Base-by-base conservation (phyloP, 495 filamentous ascomycete species). In the Annulohypoxylon stygium region DNA sequence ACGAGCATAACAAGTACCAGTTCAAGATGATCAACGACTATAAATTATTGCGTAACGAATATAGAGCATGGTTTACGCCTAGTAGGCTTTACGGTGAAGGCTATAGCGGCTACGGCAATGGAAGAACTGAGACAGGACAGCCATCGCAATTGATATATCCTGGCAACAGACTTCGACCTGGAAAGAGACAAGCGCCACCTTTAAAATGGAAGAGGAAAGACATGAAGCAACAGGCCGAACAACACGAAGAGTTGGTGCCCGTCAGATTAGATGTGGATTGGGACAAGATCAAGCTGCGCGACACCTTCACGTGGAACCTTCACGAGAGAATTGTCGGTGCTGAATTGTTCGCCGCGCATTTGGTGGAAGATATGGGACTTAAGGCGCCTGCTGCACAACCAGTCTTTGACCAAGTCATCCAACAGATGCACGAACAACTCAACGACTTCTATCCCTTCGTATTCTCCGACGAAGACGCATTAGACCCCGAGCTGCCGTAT, bases 291-390 rank as follows among this genome's bases (percentile, higher is more conserved):
- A 95, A 97, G 82, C 88, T 99, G 68, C 90, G 96, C 76, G 96
- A 99, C 81, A 99, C 96, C 8, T 98, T 99, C 75, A 99, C 96
- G 18, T 99, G 94, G 93, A 99, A 98, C 79, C 88, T 99, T 59
- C 93, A 97, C 78, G 96, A 99, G 76, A 89, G 93, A 57, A 88
- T 94, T 23, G 87, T 96, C 4, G 86, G 88, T 12, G 87, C 90
- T 36, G 93, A 96, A 16, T 66, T 93, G 23, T 97, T 98, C 80
- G 93, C 94, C 0, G 88, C 93, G 67, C 92, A 95, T 80, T 84
- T 98, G 16, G 89, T 98, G 9, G 96, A 99, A 79, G 96, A 99
- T 79, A 89, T 99, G 78, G 90, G 91, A 23, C 85, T 99, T 12
- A 83, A 84, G 60, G 76, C 81, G 36, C 90, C 94, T 0, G 78